These are phyloP conservation scores for Mycena belliarum DNA, from an alignment of 768 basidiomycete genomes.

Conservation along the genomic window DNA sequence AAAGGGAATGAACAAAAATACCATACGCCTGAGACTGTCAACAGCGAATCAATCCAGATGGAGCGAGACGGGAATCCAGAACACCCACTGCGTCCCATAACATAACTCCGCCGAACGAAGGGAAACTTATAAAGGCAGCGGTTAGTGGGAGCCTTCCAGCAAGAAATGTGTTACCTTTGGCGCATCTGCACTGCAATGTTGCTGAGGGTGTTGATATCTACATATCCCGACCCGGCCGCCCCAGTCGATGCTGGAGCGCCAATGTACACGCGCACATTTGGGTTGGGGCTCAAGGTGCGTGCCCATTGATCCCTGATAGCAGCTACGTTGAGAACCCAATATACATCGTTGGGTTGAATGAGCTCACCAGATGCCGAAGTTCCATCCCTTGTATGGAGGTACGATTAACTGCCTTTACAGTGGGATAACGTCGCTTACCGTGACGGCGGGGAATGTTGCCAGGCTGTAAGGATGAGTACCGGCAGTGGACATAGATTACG, in stretches of 20 bases:
- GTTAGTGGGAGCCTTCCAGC: neutral
- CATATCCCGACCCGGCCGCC: slow-evolving; percentile 64
- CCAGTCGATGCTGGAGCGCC: slow-evolving; percentile 60
- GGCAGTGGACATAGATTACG: slow-evolving; percentile 23
- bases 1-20: neutral
- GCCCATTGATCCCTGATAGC: slow-evolving; percentile 64
- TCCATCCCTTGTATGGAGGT: slow-evolving; percentile 49
- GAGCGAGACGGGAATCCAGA: slow-evolving; percentile 27
- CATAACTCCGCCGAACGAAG: slow-evolving; percentile 68
- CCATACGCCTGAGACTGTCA: slow-evolving; percentile 16
- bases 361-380: slow-evolving; percentile 58
- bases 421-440: slow-evolving; percentile 38
- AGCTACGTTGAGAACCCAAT: neutral
- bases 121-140: slow-evolving; percentile 37
- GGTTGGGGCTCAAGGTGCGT: slow-evolving; percentile 55
- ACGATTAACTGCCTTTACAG: slow-evolving; percentile 2
- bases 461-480: slow-evolving; percentile 24
- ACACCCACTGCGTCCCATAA: slow-evolving; percentile 51
- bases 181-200: slow-evolving; percentile 52
- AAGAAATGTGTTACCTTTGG: slow-evolving; percentile 25
- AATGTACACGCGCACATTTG: slow-evolving; percentile 64
- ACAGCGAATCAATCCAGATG: neutral
- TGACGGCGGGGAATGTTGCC: slow-evolving; percentile 45
- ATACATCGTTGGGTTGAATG: neutral
- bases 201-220: slow-evolving; percentile 46